Base-by-base conservation (phyloP, 345 rosid genomes). In the Angophora floribunda region DNA sequence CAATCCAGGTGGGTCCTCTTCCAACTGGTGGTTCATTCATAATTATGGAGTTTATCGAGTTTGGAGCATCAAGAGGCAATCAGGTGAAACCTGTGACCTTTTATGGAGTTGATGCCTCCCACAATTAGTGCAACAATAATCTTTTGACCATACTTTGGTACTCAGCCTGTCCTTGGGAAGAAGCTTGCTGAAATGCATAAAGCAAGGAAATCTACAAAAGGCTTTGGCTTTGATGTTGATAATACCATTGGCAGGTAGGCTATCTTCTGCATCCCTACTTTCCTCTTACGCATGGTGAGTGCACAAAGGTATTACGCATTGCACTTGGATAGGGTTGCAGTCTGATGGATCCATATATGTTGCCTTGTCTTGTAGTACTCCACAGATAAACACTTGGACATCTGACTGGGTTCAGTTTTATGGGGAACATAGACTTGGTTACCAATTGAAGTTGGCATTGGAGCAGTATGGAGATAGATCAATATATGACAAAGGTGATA, bases 121-220 rank as follows among this genome's bases (percentile, higher is more conserved):
- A 0, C 14, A 75, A 4, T 36, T 36, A 19, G 82, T 19, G 26
- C 30, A 26, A 52, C 82, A 53, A 85, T 49, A 86, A 24, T 91
- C 78, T 22, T 70, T 90, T 87, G 87, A 91, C 85, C 59, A 50
- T 82, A 89, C 85, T 65, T 89, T 79, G 87, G 89, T 92, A 87
- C n/a, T 87, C 91, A 97, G 99, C 89, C 95, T 88, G 95, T 88
- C 28, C 90, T 97, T 87, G 99, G 99, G 82, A 95, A 93, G 95
- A 95, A 95, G 92, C 96, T 96, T 80, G 99, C 96, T 88, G 98
- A 96, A 93, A 97, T 96, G 99, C 99, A 96, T 93, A 95, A 93
- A 92, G 97, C 96, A 22, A 97, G 97, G 55, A 96, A 93, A 91
- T 94, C 99, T 15, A 91, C 90, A 6, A 96, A 95, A 86, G 99